A percentile compares a stretch with the other conserved stretches of the same genome.
Evolutionary conservation across 495 filamentous ascomycete species (phyloP).

Genomic region (Sporormia fimetaria): DNA sequence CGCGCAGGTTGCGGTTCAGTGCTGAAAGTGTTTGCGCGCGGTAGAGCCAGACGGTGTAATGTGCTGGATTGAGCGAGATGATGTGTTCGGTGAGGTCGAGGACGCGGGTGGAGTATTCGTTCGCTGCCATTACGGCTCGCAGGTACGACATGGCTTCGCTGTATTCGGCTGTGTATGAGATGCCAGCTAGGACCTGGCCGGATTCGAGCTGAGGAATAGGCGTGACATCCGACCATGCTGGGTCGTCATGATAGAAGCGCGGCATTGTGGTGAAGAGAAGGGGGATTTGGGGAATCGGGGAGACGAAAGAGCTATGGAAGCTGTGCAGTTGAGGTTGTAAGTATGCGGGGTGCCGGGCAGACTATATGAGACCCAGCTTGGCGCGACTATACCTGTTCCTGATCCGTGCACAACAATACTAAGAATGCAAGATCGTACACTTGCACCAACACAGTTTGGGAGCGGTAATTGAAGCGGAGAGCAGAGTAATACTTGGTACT

Average conservation of each 20-base stretch:
- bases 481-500: too few relatives aligned
- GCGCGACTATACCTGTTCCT: too few relatives aligned
- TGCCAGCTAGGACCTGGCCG: slow-evolving; percentile 59
- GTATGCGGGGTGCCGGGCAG: too few relatives aligned
- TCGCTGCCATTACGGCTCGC: slow-evolving; percentile 78
- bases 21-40: slow-evolving; percentile 64
- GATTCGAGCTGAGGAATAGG: slow-evolving; percentile 82
- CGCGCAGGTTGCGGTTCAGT: slow-evolving; percentile 50
- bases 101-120: slow-evolving; percentile 70
- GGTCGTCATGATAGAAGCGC: slow-evolving; percentile 49
- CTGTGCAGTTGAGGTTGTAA: too few relatives aligned
- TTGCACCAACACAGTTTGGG: too few relatives aligned
- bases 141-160: slow-evolving; percentile 81
- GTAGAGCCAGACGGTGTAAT: slow-evolving; percentile 98
- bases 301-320: too few relatives aligned
- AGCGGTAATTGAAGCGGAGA: too few relatives aligned
- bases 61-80: slow-evolving; percentile 84
- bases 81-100: slow-evolving; percentile 78
- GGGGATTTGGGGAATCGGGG: not conserved
- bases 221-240: slow-evolving; percentile 69
- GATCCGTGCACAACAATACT: too few relatives aligned
- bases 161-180: slow-evolving; percentile 79
- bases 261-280: slow-evolving; percentile 14
- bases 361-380: too few relatives aligned
- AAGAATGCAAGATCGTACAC: too few relatives aligned